Base-by-base conservation (phyloP, 2,329 filamentous ascomycete species). In the Cercospora beticola region DNA sequence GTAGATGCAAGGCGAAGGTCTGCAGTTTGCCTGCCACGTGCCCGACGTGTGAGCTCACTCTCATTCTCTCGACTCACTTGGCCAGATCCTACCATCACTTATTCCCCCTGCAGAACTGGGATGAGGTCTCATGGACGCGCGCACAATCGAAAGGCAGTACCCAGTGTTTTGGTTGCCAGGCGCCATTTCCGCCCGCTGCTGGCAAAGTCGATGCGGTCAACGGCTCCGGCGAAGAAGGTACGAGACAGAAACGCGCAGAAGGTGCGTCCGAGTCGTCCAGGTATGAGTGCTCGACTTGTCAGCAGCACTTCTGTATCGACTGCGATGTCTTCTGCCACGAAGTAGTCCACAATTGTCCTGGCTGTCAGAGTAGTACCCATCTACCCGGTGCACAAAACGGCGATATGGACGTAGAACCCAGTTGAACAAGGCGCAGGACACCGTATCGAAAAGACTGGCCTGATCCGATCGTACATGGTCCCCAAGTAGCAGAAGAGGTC, bases 321-420 rank as follows among this genome's bases (percentile, higher is more conserved):
- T 99, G 95, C 79, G 95, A 99, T 79, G 89, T 97, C 26, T 97
- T 95, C 81, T 91, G 92, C 26, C 95, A 99, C 78, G 93, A 97
- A 81, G 88, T 96, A 12, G 87, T 97, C 62, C 94, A 99, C 79
- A 98, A 98, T 80, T 99, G 95, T 76, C 94, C 95, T 0, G 94
- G 94, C 0, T 99, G 95, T 79, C 90, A 89, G 75, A 82, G 83
- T 61, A 75, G 63, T 28, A 74, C 71, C 18, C 71, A 78, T 67
- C 62, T 78, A 31, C 77, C 78, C 2, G 76, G 76, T 10, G 60
- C 40, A n/a, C 59, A 31, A 36, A 66, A 66, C 21, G 59, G 59
- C 40, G 28, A 66, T 5, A 66, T 64, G 62, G 62, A 64, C 14
- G 31, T 43, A 14, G 62, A 14, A 7, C 62, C 62, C 12, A 46